Percentiles rank a stretch among this genome's conserved stretches.
phyloP scores from a whole-genome alignment of 192 early-diverging fungal genomes.

The Coemansia guatemalensis region DNA sequence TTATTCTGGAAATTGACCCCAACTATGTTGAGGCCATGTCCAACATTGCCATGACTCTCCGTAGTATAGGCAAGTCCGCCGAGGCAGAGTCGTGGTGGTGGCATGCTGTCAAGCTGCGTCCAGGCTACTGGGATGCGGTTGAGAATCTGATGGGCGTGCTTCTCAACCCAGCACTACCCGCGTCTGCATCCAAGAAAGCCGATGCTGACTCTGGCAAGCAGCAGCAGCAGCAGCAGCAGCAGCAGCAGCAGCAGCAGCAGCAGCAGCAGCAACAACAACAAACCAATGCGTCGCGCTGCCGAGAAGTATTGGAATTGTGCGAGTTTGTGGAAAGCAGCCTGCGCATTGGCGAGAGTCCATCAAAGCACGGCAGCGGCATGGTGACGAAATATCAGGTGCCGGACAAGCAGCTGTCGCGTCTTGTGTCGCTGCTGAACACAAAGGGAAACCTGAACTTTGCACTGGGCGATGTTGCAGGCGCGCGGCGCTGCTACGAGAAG shows the following conservation, averaged over 20 bases:
- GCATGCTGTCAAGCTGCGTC: constrained; percentile 76
- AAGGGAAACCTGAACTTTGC: constrained; percentile 84
- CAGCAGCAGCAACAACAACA: constrained; percentile 10
- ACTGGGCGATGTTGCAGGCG: constrained; percentile 66
- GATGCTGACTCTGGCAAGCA: constrained; percentile 2
- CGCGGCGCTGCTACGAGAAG: constrained; percentile 81
- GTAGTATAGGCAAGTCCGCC: constrained; percentile 67
- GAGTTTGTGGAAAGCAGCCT: constrained; percentile 72
- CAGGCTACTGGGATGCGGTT: constrained; percentile 91
- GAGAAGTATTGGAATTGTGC: constrained; percentile 81
- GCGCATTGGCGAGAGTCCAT: constrained; percentile 18
- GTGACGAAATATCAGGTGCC: constrained; percentile 51
- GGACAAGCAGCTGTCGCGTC: constrained; percentile 64
- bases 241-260: constrained; percentile 10
- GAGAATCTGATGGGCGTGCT: constrained; percentile 85
- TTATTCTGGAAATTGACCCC: constrained; percentile 78
- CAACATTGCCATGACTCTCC: constrained; percentile 87
- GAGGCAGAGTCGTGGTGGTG: constrained; percentile 87
- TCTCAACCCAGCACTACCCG: constrained; percentile 44
- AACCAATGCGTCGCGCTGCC: constrained; percentile 56
- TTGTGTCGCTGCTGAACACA: constrained; percentile 83
- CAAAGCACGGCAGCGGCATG: constrained; percentile 5
- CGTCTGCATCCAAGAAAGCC: neutral
- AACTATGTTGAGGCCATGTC: constrained; percentile 89
- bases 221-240: constrained; percentile 17